Evolutionary conservation across 768 basidiomycete species (phyloP), one percentile per base, ranked within the genome.

Genomic region (Crepidotus variabilis): DNA sequence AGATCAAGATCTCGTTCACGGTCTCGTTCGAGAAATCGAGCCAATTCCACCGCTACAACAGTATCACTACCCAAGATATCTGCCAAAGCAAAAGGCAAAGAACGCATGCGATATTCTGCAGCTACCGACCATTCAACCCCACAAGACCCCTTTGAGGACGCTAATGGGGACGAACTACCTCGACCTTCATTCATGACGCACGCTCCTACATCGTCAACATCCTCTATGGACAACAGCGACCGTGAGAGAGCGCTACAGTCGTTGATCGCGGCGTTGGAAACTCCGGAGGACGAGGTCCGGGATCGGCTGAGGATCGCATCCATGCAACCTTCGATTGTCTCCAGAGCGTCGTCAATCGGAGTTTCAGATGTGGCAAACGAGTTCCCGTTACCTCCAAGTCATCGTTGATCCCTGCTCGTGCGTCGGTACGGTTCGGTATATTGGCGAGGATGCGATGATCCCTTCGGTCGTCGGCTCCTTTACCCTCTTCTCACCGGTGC

Each of bases 201-300:
- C 58, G 57, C 58, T 4, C 52, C 69, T 1, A 65, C 68, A 6
- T 60, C 64, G 6, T 78, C 78, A 2, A 59, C 67, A 21, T 66
- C 75, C 0, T 77, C 79, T 14, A 66, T 67, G n/a, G 66, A 73
- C 11, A 78, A 73, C 58, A 65, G 72, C 13, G 79, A 73, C 57
- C 81, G 76, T 49, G 77, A 82, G 52, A 78, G 76, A 47, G 85
- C 86, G 14, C 69, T 89, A 61, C 76, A 75, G 64, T 85, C 84
- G n/a, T 74, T 89, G 51, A 79, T 88, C 56, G 86, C 83, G 20
- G 87, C 84, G n/a, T 77, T 90, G 45, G 78, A 85, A 34, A 70
- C 77, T 1, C 65, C 77, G 0, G 72, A 76, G 47, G 74, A 76
- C 34, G 77, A 79, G 54, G 73, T 76, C 1, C 73, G 81, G 60